phyloP scores from a whole-genome alignment of 2,329 filamentous ascomycete species.

The Colletotrichum sp. region DNA sequence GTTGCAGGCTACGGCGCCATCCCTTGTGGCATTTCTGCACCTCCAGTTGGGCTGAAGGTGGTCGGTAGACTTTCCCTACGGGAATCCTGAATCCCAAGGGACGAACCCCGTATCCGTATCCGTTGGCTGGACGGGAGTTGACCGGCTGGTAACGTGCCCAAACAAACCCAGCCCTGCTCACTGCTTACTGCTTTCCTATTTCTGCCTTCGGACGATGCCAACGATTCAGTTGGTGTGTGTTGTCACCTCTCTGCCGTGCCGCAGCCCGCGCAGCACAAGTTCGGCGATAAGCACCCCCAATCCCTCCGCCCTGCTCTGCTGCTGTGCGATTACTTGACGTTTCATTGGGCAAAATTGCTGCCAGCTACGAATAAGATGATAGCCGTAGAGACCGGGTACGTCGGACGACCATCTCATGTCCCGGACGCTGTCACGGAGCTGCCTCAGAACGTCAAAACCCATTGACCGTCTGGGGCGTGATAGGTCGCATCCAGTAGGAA shows the following conservation, averaged over 20 bases:
- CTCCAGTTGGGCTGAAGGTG: background rate
- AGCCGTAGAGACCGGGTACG: background rate
- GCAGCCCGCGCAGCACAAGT: background rate
- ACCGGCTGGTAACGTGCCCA: background rate
- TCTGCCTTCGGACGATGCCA: background rate
- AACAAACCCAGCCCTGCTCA: background rate
- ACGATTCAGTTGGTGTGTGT: background rate
- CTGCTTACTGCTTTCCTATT: background rate
- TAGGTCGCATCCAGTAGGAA: background rate
- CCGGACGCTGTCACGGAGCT: constrained; percentile 5
- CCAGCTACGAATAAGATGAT: background rate
- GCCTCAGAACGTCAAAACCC: constrained; percentile 17
- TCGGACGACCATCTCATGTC: constrained; percentile 17
- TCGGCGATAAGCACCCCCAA: background rate
- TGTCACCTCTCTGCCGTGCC: background rate
- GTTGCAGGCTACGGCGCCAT: background rate
- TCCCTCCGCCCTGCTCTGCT: background rate
- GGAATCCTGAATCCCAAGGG: background rate
- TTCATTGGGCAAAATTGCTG: background rate
- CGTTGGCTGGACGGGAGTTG: background rate
- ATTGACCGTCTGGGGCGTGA: background rate
- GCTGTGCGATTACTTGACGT: background rate
- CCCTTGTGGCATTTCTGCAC: background rate
- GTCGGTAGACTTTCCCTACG: background rate
- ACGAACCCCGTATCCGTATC: constrained; percentile 21